Evolutionary conservation across 2,329 filamentous ascomycete species (phyloP), one percentile per base, ranked within the genome.

Genomic region (Colletotrichum salicis): DNA sequence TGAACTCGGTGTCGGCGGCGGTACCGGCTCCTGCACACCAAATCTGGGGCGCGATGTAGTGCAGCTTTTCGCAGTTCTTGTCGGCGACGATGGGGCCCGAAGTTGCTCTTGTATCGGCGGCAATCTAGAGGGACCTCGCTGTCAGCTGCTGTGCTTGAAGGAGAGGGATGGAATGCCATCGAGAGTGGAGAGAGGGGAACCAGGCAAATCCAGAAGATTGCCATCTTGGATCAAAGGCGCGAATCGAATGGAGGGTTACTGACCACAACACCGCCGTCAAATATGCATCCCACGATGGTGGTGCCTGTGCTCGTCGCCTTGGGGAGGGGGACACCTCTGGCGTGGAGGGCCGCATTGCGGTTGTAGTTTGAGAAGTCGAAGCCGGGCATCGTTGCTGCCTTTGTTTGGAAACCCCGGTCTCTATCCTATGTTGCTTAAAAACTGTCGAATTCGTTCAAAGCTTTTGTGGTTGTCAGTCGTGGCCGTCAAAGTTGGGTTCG

Each of bases 301-400:
- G 96, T 99, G 87, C 96, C 96, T 73, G 96, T 99, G 85, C 95
- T 98, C 73, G 96, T 99, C 74, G 96, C 96, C 87, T 98, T 98
- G 79, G 97, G 96, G 72, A 98, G 88, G 74, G 96, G 96, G 64
- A 98, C 93, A 77, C 97, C 97, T 84, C 93, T 91, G 78, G 96
- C 94, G 83, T 98, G 96, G 77, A 99, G 91, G 75, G 96, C 96
- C 82, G 93, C 91, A 90, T 99, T 99, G 88, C 96, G 94, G 90
- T 97, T 97, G 91, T 98, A 96, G 89, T 99, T 99, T 84, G 95
- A 97, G 89, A 99, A 99, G 87, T 98, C 95, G 89, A 98, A 97
- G 86, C 95, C 95, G 79, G 94, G 92, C 96, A 99, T 99, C 79
- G 80, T 92, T 76, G 77, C 74, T 74, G 62, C 59, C 68, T 62